Conservation (phyloP, 495 filamentous ascomycete species). For the Hypoxylon crocopeplum region DNA sequence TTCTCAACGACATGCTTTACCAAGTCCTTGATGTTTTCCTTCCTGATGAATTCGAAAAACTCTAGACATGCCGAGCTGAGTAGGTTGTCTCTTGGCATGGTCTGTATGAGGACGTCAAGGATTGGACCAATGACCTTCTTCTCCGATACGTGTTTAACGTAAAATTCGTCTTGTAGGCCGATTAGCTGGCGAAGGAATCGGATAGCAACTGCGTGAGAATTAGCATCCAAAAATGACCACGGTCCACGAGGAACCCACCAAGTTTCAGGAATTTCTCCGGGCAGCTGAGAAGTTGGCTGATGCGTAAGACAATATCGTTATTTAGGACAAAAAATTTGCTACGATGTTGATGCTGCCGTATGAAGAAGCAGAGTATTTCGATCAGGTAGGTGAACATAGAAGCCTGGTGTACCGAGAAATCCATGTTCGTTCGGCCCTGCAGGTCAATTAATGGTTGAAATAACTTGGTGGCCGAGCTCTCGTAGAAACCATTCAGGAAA, state of each 20-base stretch:
- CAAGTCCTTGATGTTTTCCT: constrained; percentile 81
- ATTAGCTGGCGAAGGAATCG: constrained; percentile 94
- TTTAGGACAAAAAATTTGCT: constrained; percentile 88
- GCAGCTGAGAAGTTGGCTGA: constrained; percentile 82
- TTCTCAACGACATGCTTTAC: constrained; percentile 87
- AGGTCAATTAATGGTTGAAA: constrained; percentile 88
- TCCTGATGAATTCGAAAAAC: constrained; percentile 89
- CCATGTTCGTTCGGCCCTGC: constrained; percentile 65
- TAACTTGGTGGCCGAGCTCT: constrained; percentile 82
- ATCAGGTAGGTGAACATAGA: constrained; percentile 89
- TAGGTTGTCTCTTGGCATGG: constrained; percentile 95
- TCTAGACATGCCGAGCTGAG: constrained; percentile 96
- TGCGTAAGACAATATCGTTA: constrained; percentile 77
- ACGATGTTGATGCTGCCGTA: constrained; percentile 84
- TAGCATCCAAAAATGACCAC: background rate
- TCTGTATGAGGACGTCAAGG: constrained; percentile 83
- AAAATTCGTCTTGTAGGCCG: constrained; percentile 88
- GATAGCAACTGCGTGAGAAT: constrained; percentile 68
- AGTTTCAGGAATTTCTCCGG: constrained; percentile 95
- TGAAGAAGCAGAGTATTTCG: constrained; percentile 93
- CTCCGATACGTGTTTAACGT: constrained; percentile 84
- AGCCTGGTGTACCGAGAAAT: constrained; percentile 75
- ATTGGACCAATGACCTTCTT: constrained; percentile 87
- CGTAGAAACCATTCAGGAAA: constrained; percentile 89
- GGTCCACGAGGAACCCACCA: constrained; percentile 60